Evolutionary conservation across 768 basidiomycete species (phyloP).

Genomic region (Auriscalpium microsporum): DNA sequence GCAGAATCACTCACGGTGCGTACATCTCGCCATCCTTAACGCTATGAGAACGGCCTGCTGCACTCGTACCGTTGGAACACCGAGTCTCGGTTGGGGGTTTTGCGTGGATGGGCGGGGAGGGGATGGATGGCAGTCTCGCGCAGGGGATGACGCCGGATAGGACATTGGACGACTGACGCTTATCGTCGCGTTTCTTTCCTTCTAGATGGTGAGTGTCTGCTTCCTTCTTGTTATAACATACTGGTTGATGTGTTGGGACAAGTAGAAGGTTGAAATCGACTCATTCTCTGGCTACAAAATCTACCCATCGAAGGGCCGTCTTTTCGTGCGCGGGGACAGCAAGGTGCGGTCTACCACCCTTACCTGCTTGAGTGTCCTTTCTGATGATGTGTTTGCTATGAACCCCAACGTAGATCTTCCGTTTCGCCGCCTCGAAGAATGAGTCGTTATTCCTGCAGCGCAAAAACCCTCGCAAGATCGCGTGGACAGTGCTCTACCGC

Average conservation of each 20-base stretch:
- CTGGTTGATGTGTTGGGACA: slow-evolving; percentile 24
- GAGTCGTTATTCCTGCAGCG: slow-evolving; percentile 96
- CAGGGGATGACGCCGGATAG: slow-evolving; percentile 11
- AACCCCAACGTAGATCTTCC: slow-evolving; percentile 63
- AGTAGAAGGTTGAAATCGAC: slow-evolving; percentile 96
- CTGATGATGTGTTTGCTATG: not conserved
- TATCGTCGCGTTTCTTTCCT: slow-evolving; percentile 1
- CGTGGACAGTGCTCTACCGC: slow-evolving; percentile 91
- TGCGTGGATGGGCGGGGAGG: slow-evolving; percentile 8
- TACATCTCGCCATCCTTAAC: slow-evolving; percentile 17
- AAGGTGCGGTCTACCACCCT: slow-evolving; percentile 54
- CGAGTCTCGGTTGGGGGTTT: slow-evolving; percentile 2
- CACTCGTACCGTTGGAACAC: not conserved
- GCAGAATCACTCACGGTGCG: slow-evolving; percentile 53
- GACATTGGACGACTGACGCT: slow-evolving; percentile 5
- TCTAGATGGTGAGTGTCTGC: slow-evolving; percentile 19
- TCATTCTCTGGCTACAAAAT: slow-evolving; percentile 95
- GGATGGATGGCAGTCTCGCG: slow-evolving; percentile 17
- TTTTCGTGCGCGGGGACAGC: slow-evolving; percentile 93
- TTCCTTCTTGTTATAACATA: not conserved
- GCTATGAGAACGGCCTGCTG: slow-evolving; percentile 3
- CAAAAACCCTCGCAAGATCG: slow-evolving; percentile 99
- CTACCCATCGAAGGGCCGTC: slow-evolving; percentile 96
- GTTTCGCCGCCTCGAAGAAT: slow-evolving; percentile 88
- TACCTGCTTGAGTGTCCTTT: not conserved